These are phyloP conservation scores for Eucalyptus sp. DNA, from an alignment of 345 rosid species.

Conservation along the genomic window DNA sequence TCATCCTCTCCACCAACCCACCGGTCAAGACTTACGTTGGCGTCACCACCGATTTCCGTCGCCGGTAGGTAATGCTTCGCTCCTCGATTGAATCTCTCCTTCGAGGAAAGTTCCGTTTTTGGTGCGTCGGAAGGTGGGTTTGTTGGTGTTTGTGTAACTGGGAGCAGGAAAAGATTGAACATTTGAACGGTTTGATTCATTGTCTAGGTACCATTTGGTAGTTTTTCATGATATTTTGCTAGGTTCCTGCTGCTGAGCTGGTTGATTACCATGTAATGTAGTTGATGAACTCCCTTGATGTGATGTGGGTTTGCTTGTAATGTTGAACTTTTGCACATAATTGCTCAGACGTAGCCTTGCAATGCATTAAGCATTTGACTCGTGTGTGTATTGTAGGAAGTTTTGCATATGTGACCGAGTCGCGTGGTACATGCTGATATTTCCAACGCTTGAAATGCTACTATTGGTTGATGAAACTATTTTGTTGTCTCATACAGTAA, in stretches of 20 bases:
- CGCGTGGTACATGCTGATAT: background rate
- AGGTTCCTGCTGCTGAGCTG: background rate
- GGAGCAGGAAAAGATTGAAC: background rate
- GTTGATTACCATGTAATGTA: background rate
- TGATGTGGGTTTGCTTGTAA: background rate
- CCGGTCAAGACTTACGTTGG: conserved; percentile 87
- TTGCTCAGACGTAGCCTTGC: background rate
- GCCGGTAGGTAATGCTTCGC: conserved; percentile 30
- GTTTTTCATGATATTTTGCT: background rate
- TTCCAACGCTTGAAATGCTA: background rate
- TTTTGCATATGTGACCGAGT: background rate
- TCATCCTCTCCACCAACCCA: conserved; percentile 54
- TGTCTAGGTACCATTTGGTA: background rate
- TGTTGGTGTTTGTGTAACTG: background rate
- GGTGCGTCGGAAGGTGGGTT: background rate
- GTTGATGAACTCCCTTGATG: background rate
- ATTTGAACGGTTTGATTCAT: background rate
- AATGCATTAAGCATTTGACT: background rate
- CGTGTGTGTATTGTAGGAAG: background rate
- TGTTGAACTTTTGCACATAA: background rate
- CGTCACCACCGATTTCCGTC: conserved; percentile 59
- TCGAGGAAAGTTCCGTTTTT: background rate
- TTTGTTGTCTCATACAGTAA: background rate
- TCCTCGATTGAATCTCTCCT: background rate
- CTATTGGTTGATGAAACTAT: background rate